Conservation (phyloP, 371 early-diverging fungal genomes). For the Haplosporangium sp. region DNA sequence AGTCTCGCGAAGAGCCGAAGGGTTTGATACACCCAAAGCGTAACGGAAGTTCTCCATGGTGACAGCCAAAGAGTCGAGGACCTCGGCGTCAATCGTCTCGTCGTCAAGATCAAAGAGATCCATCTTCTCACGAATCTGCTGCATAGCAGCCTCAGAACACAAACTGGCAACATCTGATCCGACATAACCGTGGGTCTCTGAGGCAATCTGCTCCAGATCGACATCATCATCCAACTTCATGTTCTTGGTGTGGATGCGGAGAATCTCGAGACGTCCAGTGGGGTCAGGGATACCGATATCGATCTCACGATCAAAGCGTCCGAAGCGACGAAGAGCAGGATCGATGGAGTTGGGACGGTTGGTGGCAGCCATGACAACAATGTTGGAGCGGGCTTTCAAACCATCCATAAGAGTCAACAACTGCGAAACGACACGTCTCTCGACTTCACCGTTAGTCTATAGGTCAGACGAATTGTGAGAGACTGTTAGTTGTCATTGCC, state of each 20-base stretch:
- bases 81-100: constrained; percentile 98
- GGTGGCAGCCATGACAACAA: constrained; percentile 98
- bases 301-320: constrained; percentile 99
- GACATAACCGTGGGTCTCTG: constrained; percentile 99
- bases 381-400: constrained; percentile 97
- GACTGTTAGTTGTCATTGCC: not conserved
- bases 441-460: constrained; percentile 98
- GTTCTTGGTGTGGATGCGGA: constrained; percentile 99
- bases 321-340: constrained; percentile 99
- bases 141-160: constrained; percentile 99
- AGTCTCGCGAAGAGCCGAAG: constrained; percentile 99
- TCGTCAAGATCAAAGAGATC: constrained; percentile 99
- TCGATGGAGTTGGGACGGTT: constrained; percentile 99
- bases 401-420: constrained; percentile 99
- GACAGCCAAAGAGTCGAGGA: constrained; percentile 98
- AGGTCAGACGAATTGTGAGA: not conserved
- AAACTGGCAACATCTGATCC: constrained; percentile 99
- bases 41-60: constrained; percentile 99
- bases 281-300: constrained; percentile 99
- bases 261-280: constrained; percentile 98
- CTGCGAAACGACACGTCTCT: constrained; percentile 99
- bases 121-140: constrained; percentile 99
- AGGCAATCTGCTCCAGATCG: constrained; percentile 98
- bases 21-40: constrained; percentile 97
- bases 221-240: constrained; percentile 99